Conservation (phyloP, 225 moss, liverwort and hornwort species). For the Antitrichia curtipendula region DNA sequence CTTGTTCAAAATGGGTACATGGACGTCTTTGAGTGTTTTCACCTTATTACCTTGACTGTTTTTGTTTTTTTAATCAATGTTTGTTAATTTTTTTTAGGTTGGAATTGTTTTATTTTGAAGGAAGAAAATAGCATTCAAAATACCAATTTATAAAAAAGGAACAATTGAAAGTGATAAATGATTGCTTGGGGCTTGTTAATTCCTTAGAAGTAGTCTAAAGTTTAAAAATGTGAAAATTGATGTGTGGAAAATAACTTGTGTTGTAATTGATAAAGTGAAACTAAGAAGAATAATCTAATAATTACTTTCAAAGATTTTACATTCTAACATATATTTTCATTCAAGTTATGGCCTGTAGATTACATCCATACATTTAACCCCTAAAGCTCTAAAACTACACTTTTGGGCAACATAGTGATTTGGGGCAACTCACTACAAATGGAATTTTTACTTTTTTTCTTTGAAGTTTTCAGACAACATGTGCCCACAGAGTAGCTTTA, state of each 20-base stretch:
- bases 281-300: neutral
- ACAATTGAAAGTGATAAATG: neutral
- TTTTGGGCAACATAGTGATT: too few species aligned
- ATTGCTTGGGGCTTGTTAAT: neutral
- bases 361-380: neutral
- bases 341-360: neutral
- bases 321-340: too few species aligned
- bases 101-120: neutral
- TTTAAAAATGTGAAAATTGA: neutral
- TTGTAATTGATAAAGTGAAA: too few species aligned
- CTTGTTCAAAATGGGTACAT: too few species aligned
- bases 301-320: neutral
- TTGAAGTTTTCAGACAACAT: too few species aligned
- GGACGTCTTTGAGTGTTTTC: fast-evolving
- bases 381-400: too few species aligned
- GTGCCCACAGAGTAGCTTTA: too few species aligned
- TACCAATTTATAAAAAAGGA: neutral
- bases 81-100: neutral
- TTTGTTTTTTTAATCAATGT: too few species aligned
- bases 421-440: too few species aligned
- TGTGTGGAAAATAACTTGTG: too few species aligned
- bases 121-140: neutral
- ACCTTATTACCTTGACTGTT: too few species aligned
- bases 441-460: too few species aligned
- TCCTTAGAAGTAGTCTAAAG: neutral